Percentiles rank a stretch among this genome's conserved stretches.
Conservation (phyloP, 345 rosid genomes). For the Populus pruinosa region DNA sequence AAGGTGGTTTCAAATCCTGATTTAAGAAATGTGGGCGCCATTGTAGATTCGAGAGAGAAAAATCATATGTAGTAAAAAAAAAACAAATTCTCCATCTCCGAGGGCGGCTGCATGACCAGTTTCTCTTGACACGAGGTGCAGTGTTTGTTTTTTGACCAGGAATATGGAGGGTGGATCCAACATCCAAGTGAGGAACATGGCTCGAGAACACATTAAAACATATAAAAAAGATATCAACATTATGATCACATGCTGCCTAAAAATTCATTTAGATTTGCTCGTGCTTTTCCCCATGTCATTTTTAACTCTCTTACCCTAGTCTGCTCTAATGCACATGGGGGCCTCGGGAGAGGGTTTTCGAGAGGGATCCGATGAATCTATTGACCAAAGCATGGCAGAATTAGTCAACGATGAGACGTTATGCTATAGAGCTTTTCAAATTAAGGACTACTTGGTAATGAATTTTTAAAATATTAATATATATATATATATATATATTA, state of each 20-base stretch:
- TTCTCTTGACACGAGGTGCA: not conserved
- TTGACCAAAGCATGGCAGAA: not conserved
- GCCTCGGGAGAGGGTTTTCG: not conserved
- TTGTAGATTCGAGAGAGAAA: not conserved
- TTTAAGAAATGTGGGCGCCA: not conserved
- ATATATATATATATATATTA: too few relatives aligned
- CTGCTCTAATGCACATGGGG: not conserved
- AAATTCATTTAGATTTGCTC: not conserved
- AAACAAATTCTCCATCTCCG: not conserved
- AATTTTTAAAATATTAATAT: too few relatives aligned
- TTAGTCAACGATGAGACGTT: not conserved
- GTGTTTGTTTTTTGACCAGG: slow-evolving; percentile 6
- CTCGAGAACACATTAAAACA: not conserved
- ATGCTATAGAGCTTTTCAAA: not conserved
- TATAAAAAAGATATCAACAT: not conserved
- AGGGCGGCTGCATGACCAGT: slow-evolving; percentile 16
- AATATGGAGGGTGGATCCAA: not conserved
- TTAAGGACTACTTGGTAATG: not conserved
- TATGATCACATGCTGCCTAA: not conserved
- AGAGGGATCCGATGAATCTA: not conserved
- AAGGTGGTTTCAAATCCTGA: not conserved
- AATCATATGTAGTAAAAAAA: not conserved
- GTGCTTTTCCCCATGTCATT: not conserved
- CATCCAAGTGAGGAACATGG: not conserved
- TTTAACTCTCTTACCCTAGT: not conserved